These are phyloP conservation scores for Picochlorum sp. DNA, from an alignment of 139 green algal genomes.

Conservation along the genomic window DNA sequence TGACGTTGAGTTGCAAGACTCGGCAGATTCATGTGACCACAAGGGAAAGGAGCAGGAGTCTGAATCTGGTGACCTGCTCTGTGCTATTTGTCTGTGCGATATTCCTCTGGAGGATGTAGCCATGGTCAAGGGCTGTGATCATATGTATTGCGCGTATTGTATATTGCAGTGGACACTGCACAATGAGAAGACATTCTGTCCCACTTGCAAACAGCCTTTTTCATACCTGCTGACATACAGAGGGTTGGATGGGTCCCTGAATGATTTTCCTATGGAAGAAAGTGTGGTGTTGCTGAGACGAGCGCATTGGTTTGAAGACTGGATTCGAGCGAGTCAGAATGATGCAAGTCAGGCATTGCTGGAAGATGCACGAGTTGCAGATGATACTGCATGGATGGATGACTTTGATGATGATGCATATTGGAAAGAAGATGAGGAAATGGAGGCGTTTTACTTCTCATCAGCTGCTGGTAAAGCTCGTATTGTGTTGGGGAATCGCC, in stretches of 20 bases:
- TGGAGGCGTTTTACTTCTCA: conserved; percentile 69
- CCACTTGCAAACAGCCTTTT: conserved; percentile 59
- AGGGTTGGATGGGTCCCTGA: conserved; percentile 57
- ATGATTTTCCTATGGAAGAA: conserved; percentile 68
- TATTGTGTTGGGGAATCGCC: conserved; percentile 69
- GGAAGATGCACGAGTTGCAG: conserved; percentile 20
- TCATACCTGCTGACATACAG: conserved; percentile 51
- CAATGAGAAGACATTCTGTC: conserved; percentile 58
- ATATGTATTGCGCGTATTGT: conserved; percentile 75
- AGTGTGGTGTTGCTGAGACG: conserved; percentile 68
- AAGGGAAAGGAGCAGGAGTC: conserved; percentile 7
- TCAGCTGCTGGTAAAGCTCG: conserved; percentile 47
- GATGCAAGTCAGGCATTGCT: background rate
- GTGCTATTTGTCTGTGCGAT: conserved; percentile 64
- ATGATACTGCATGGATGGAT: conserved; percentile 28
- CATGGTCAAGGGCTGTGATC: conserved; percentile 71
- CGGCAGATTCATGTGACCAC: background rate
- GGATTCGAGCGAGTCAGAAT: conserved; percentile 3
- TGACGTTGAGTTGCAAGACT: conserved; percentile 16
- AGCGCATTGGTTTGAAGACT: conserved; percentile 65
- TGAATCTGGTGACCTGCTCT: conserved; percentile 48
- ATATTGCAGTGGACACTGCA: conserved; percentile 70
- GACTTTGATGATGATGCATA: conserved; percentile 42
- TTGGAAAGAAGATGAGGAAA: conserved; percentile 56
- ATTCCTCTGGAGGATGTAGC: conserved; percentile 53